Evolutionary conservation across 1,284 basidiomycete species (phyloP).

Genomic region (Chondrostereum purpureum): DNA sequence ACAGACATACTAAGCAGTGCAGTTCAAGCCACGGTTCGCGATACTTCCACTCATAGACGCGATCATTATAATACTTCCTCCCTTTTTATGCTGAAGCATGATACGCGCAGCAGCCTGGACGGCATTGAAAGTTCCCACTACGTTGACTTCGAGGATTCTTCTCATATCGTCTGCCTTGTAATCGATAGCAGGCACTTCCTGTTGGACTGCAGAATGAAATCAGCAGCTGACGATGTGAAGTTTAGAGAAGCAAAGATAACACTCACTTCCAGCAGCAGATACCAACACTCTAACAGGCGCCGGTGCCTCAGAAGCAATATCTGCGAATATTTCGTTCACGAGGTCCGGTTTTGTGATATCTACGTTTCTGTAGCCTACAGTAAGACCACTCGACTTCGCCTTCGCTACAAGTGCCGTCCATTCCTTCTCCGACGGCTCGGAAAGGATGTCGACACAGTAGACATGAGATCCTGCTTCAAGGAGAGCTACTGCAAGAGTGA

Average conservation of each 20-base stretch:
- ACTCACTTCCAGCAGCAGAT: constrained; percentile 10
- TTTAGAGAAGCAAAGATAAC: neutral
- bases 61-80: constrained; percentile 7
- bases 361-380: constrained; percentile 7
- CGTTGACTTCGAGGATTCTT: constrained; percentile 31
- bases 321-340: constrained; percentile 4
- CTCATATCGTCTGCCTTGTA: constrained; percentile 8
- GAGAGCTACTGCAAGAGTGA: constrained; percentile 6
- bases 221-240: neutral
- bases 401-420: constrained; percentile 3
- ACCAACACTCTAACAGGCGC: constrained; percentile 7
- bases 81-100: constrained; percentile 27
- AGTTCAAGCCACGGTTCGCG: constrained; percentile 11
- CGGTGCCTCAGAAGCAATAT: constrained; percentile 7
- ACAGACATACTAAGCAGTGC: constrained; percentile 8
- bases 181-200: constrained; percentile 9
- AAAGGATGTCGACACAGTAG: constrained; percentile 10
- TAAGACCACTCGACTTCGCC: neutral
- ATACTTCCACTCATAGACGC: constrained; percentile 40
- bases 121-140: constrained; percentile 33
- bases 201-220: constrained; percentile 7
- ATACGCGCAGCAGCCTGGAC: constrained; percentile 31
- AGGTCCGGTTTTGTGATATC: constrained; percentile 7
- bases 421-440: constrained; percentile 8
- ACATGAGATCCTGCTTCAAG: constrained; percentile 10